Percentiles rank a stretch among this genome's conserved stretches.
These are phyloP conservation scores for Piloderma croceum DNA, from an alignment of 768 basidiomycete species.

Conservation along the genomic window DNA sequence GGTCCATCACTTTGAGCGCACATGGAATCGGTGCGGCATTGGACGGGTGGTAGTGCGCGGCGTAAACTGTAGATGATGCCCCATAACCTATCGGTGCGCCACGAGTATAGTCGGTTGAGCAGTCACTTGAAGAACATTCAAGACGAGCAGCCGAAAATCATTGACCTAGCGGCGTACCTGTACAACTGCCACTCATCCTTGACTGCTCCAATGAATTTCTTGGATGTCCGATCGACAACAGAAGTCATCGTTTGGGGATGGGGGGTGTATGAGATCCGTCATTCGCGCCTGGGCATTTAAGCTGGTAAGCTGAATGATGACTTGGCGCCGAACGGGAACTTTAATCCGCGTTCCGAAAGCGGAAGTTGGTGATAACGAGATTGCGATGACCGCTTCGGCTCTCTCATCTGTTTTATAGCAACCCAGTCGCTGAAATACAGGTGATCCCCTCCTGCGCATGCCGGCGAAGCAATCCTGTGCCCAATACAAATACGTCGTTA, in stretches of 20 bases:
- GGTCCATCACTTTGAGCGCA: conserved; percentile 86
- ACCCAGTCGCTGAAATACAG: too few relatives aligned
- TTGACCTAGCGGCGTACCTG: neutral
- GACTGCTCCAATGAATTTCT: conserved; percentile 83
- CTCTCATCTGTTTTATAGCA: too few relatives aligned
- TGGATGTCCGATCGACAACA: too few relatives aligned
- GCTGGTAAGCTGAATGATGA: too few relatives aligned
- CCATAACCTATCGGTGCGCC: conserved; percentile 84
- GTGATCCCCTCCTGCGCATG: conserved; percentile 45
- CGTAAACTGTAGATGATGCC: conserved; percentile 86
- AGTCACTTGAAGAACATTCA: conserved; percentile 43
- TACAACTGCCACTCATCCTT: conserved; percentile 79
- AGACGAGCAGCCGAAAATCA: conserved; percentile 1
- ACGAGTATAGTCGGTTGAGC: conserved; percentile 64
- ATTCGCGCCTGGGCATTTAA: too few relatives aligned
- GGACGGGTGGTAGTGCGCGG: conserved; percentile 54
- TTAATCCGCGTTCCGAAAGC: too few relatives aligned
- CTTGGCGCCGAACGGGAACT: too few relatives aligned
- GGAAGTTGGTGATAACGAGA: too few relatives aligned
- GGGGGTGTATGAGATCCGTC: too few relatives aligned
- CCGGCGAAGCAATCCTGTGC: conserved; percentile 61
- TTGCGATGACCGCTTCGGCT: too few relatives aligned
- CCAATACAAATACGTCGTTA: conserved; percentile 74
- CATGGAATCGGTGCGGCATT: conserved; percentile 45
- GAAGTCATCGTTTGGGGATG: too few relatives aligned